These are phyloP conservation scores for Sporobolomyces roseus DNA, from an alignment of 768 basidiomycete genomes.

Conservation along the genomic window DNA sequence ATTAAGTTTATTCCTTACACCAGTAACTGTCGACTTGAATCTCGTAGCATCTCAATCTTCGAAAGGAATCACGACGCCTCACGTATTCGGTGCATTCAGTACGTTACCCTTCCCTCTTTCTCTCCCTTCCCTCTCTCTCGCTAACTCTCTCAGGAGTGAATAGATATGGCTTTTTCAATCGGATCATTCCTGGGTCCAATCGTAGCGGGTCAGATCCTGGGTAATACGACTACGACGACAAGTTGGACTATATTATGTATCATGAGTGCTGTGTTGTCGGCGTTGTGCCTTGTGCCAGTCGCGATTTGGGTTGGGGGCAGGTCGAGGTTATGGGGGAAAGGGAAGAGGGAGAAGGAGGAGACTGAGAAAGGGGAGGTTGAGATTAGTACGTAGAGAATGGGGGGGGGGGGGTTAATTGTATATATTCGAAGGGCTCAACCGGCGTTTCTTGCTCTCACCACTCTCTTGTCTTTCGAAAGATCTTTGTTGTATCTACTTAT, in stretches of 20 bases:
- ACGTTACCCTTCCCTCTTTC: neutral
- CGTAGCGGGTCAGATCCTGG: slow-evolving; percentile 14
- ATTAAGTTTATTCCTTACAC: slow-evolving; percentile 17
- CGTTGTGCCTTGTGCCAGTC: neutral
- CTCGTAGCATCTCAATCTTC: slow-evolving; percentile 7
- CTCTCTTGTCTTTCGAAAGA: too few species aligned
- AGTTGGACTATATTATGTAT: slow-evolving; percentile 11
- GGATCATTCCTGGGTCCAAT: slow-evolving; percentile 18
- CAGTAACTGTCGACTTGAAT: slow-evolving; percentile 22
- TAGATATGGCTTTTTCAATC: slow-evolving; percentile 21
- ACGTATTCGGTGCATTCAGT: slow-evolving; percentile 26
- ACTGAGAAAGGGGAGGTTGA: neutral
- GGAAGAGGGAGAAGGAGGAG: neutral
- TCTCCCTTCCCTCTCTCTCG: neutral
- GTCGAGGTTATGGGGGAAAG: neutral
- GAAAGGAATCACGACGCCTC: slow-evolving; percentile 4
- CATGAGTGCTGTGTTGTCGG: neutral
- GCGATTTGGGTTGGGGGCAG: slow-evolving; percentile 8
- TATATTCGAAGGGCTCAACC: too few species aligned
- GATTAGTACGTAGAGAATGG: too few species aligned
- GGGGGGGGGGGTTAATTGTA: too few species aligned
- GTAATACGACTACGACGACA: neutral
- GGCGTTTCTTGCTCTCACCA: too few species aligned
- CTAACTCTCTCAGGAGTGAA: neutral
- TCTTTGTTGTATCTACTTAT: too few species aligned